phyloP scores from a whole-genome alignment of 768 basidiomycete species.

The Kwoniella newhampshirensis region DNA sequence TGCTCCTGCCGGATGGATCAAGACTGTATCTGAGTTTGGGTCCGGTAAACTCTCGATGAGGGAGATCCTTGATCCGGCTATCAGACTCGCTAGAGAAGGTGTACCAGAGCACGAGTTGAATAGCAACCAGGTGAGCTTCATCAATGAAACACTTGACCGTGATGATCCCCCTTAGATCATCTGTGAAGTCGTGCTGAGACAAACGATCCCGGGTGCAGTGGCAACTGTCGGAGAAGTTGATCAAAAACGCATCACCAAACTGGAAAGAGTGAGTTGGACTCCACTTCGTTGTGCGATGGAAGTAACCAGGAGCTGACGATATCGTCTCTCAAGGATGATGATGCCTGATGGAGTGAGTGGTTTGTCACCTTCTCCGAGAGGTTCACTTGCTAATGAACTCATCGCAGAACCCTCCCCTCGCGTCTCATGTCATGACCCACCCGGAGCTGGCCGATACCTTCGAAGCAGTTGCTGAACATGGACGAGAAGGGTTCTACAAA shows the following conservation, averaged over 20 bases:
- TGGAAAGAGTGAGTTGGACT: constrained; percentile 60
- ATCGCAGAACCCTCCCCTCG: constrained; percentile 59
- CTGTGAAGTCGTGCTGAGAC: constrained; percentile 5
- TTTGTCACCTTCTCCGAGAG: constrained; percentile 74
- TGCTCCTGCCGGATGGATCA: constrained; percentile 92
- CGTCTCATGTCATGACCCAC: constrained; percentile 79
- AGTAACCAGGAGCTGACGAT: too few species aligned
- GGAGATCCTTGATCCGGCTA: constrained; percentile 84
- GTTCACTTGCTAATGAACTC: constrained; percentile 45
- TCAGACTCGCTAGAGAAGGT: constrained; percentile 88
- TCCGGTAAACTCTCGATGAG: constrained; percentile 66
- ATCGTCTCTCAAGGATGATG: constrained; percentile 41
- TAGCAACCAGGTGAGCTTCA: constrained; percentile 59
- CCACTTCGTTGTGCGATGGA: too few species aligned
- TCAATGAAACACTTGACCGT: constrained; percentile 1
- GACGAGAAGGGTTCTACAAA: constrained; percentile 91
- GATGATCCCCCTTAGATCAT: background rate
- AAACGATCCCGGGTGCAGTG: constrained; percentile 51
- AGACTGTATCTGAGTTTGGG: constrained; percentile 79
- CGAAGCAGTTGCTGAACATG: constrained; percentile 71
- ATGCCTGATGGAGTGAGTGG: constrained; percentile 46
- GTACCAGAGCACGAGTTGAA: constrained; percentile 85
- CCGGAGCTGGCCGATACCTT: constrained; percentile 83
- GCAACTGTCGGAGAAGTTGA: constrained; percentile 64
- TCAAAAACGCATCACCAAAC: constrained; percentile 81